These are phyloP conservation scores for Auriscalpium orientale DNA, from an alignment of 768 basidiomycete genomes.

Conservation along the genomic window DNA sequence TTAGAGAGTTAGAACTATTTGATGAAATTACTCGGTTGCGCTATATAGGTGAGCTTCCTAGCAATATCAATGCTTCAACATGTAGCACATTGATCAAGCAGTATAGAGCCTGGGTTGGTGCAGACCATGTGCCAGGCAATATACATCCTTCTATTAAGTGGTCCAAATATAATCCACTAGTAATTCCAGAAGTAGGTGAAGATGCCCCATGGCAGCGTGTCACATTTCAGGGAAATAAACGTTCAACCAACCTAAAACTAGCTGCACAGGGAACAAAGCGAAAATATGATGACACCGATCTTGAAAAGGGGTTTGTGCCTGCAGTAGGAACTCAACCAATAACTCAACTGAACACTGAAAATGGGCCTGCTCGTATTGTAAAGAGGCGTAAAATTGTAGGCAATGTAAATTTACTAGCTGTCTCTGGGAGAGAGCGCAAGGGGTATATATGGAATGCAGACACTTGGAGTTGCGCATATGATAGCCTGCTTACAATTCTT, in stretches of 20 bases:
- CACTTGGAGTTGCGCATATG: slow-evolving; percentile 6
- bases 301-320: background rate
- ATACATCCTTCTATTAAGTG: slow-evolving; percentile 2
- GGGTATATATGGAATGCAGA: background rate
- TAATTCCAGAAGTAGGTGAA: background rate
- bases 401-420: background rate
- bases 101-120: background rate
- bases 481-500: background rate
- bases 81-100: background rate
- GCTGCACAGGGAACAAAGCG: background rate
- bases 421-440: background rate
- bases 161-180: background rate
- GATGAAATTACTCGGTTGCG: slow-evolving; percentile 6
- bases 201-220: background rate
- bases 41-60: background rate
- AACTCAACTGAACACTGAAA: background rate
- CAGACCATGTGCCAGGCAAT: background rate
- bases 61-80: background rate
- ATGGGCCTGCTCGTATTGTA: background rate
- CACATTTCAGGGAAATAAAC: background rate
- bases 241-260: too few species aligned
- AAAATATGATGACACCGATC: background rate
- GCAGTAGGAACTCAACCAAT: background rate
- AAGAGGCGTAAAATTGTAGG: background rate
- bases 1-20: slow-evolving; percentile 10